Conservation (phyloP, 2,329 filamentous ascomycete genomes). For the Fusarium irregulare region DNA sequence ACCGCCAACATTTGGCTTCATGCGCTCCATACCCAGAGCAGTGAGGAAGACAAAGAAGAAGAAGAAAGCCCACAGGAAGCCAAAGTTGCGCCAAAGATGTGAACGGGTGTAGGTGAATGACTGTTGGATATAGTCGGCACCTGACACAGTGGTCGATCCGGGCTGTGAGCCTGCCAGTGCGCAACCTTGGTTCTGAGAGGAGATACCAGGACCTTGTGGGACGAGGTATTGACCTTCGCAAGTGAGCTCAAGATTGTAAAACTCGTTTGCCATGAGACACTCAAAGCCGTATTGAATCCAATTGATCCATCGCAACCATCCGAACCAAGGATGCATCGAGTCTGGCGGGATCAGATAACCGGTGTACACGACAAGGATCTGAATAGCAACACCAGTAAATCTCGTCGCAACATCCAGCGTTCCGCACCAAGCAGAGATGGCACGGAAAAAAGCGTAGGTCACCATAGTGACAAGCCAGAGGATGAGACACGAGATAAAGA, state of each 20-base stretch:
- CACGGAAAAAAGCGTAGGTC: slow-evolving; percentile 69
- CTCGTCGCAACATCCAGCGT: slow-evolving; percentile 72
- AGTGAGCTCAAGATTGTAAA: slow-evolving; percentile 65
- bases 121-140: slow-evolving; percentile 65
- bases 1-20: slow-evolving; percentile 70
- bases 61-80: slow-evolving; percentile 79
- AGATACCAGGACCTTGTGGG: slow-evolving; percentile 55
- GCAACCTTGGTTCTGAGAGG: slow-evolving; percentile 63
- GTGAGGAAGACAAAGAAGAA: slow-evolving; percentile 80
- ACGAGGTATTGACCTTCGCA: slow-evolving; percentile 70
- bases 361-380: slow-evolving; percentile 75
- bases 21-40: slow-evolving; percentile 73
- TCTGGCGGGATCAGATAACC: slow-evolving; percentile 71
- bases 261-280: slow-evolving; percentile 74
- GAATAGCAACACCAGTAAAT: slow-evolving; percentile 66
- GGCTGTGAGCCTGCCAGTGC: slow-evolving; percentile 59
- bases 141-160: slow-evolving; percentile 61
- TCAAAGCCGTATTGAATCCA: slow-evolving; percentile 78
- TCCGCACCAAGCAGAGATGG: slow-evolving; percentile 67
- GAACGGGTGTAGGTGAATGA: slow-evolving; percentile 65
- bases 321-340: slow-evolving; percentile 67
- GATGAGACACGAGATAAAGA: slow-evolving; percentile 74
- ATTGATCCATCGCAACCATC: slow-evolving; percentile 77
- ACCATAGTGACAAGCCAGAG: slow-evolving; percentile 68
- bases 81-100: slow-evolving; percentile 81